Base-by-base conservation (phyloP, 257 asterid species). In the Gynochthodes officinalis region DNA sequence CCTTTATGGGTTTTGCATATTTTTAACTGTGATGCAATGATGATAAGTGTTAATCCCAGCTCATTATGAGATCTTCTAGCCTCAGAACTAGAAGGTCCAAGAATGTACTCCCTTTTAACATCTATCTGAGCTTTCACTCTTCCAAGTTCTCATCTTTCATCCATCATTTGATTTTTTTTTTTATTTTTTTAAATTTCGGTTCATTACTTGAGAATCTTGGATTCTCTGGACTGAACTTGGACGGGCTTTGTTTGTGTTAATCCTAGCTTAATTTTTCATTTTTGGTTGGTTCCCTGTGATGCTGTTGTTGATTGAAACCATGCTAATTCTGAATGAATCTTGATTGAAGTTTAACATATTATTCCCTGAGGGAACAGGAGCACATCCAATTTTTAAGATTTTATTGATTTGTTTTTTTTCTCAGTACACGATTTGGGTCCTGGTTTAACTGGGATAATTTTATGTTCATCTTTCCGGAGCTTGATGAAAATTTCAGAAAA, bases 11-110 rank as follows among this genome's bases (percentile, higher is more conserved):
- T 9, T 30, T 44, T 5, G 21, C 7, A 0, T 50, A 6, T 1
- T 40, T 1, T 5, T 40, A n/a, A n/a, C n/a, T 32, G 16, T 60
- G 43, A 15, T 32, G 88, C 86, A 2, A 58, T 86, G 91, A 86
- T 80, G 89, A 84, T 49, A 50, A 49, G 46, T 71, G 70, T 73
- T 80, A 78, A 78, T 84, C 89, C 89, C 86, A 84, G 91, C 89
- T 86, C 89, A 82, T 82, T 81, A 82, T 79, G 91, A 86, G 91
- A 70, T 76, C 80, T 84, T 82, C 62, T 33, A 54, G 75, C 69
- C 6, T 27, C 15, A 16, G 49, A 53, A 32, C 72, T 23, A 30
- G 59, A 71, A 74, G 79, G 82, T 73, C 82, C 4, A 70, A 84
- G 89, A 83, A 74, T 65, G 40, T 40, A 81, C 39, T 73, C 13